Evolutionary conservation across 2,329 filamentous ascomycete genomes (phyloP).

Genomic region (Berkeleyomyces basicola): DNA sequence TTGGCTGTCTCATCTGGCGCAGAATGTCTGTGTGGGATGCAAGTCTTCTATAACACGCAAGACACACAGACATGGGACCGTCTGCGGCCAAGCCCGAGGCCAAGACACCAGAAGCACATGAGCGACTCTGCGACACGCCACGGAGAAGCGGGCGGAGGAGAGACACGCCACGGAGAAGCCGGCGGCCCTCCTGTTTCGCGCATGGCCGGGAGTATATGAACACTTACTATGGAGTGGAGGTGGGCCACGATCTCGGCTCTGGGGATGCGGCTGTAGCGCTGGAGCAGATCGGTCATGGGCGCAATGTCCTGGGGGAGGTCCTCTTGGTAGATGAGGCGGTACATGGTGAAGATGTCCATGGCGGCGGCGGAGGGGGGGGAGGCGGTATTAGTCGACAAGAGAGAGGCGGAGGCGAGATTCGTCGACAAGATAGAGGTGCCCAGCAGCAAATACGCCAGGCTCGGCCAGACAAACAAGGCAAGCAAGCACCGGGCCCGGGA

Average conservation of each 20-base stretch:
- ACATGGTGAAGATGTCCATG: constrained; percentile 15
- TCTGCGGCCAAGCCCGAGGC: neutral
- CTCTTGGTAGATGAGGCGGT: constrained; percentile 15
- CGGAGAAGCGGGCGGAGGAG: no score
- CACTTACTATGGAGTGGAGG: constrained; percentile 14
- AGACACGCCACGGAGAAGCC: no score
- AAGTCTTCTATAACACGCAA: neutral
- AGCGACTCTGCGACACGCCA: no score
- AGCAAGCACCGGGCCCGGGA: no score
- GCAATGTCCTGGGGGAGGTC: constrained; percentile 23
- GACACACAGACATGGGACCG: neutral
- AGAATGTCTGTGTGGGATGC: neutral
- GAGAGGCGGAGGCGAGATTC: neutral
- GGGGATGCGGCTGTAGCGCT: constrained; percentile 25
- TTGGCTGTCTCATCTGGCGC: neutral
- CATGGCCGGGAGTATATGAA: neutral
- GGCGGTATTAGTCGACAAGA: neutral
- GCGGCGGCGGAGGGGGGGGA: neutral
- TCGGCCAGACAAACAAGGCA: no score
- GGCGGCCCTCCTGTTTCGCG: no score
- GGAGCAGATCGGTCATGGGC: constrained; percentile 23
- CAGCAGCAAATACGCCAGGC: no score
- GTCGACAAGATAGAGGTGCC: neutral
- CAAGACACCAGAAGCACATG: no score
- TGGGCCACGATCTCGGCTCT: constrained; percentile 21